Percentiles rank a stretch among this genome's conserved stretches.
These are phyloP conservation scores for Blastobotrys chiropterorum DNA, from an alignment of 805 yeast genomes.

Conservation along the genomic window DNA sequence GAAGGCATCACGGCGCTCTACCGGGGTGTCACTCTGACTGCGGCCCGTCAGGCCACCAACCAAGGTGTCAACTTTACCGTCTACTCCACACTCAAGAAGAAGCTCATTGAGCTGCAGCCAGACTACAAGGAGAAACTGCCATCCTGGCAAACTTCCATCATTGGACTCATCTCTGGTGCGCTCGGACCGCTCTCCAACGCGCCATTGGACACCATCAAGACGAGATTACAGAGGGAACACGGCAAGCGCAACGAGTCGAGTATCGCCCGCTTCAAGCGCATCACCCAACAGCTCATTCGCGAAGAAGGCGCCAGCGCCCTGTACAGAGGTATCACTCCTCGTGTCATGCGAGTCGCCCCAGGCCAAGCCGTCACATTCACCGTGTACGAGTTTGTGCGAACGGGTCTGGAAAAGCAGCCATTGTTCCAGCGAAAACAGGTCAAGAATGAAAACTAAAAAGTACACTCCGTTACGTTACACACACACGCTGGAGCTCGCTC, in stretches of 20 bases:
- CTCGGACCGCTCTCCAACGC: slow-evolving; percentile 97
- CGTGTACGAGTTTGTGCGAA: slow-evolving; percentile 84
- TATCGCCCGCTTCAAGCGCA: slow-evolving; percentile 69
- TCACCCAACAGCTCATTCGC: slow-evolving; percentile 70
- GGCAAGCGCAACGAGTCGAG: slow-evolving; percentile 59
- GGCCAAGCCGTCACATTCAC: slow-evolving; percentile 99
- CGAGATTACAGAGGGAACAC: slow-evolving; percentile 89
- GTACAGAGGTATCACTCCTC: slow-evolving; percentile 96
- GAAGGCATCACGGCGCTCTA: slow-evolving; percentile 87
- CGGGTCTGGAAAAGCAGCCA: slow-evolving; percentile 42
- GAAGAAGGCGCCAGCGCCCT: slow-evolving; percentile 87
- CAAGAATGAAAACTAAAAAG: slow-evolving; percentile 1
- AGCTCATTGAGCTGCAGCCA: slow-evolving; percentile 48
- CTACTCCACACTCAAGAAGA: slow-evolving; percentile 75
- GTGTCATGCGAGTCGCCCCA: slow-evolving; percentile 98
- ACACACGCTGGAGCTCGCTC: too few relatives aligned
- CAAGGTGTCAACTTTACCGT: slow-evolving; percentile 98
- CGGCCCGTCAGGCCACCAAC: slow-evolving; percentile 96
- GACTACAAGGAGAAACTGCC: slow-evolving; percentile 58
- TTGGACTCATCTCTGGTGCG: slow-evolving; percentile 92
- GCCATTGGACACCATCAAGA: slow-evolving; percentile 94
- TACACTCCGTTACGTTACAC: too few relatives aligned
- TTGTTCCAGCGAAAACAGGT: slow-evolving; percentile 10
- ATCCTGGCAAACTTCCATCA: slow-evolving; percentile 86
- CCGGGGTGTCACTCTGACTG: slow-evolving; percentile 92